A percentile compares a stretch with the other conserved stretches of the same genome.
Evolutionary conservation across 1,284 basidiomycete species (phyloP).

Genomic region (Ustilago xerochloae): DNA sequence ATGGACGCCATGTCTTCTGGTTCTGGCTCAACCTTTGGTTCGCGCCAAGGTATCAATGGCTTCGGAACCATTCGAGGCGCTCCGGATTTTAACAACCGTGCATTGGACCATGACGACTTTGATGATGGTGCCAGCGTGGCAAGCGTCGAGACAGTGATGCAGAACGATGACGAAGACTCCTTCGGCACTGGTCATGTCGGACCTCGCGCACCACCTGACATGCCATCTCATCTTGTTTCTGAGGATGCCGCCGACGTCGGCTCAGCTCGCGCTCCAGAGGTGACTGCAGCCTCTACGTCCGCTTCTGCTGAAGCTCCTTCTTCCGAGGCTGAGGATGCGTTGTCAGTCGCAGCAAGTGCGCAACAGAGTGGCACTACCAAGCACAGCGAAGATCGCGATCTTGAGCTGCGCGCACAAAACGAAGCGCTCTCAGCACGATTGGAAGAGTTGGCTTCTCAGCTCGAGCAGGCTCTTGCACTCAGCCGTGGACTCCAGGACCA

Average conservation of each 20-base stretch:
- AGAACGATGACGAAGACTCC: slow-evolving; percentile 20
- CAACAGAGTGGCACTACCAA: slow-evolving; percentile 12
- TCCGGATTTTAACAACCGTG: not conserved
- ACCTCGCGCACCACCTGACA: slow-evolving; percentile 54
- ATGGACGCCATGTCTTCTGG: slow-evolving; percentile 46
- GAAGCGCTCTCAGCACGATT: slow-evolving; percentile 80
- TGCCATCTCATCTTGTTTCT: slow-evolving; percentile 36
- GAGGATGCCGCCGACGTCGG: slow-evolving; percentile 28
- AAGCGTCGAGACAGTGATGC: slow-evolving; percentile 61
- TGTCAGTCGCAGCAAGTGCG: slow-evolving; percentile 6
- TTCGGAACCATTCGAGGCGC: slow-evolving; percentile 28
- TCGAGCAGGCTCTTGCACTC: slow-evolving; percentile 81
- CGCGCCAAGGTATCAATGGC: slow-evolving; percentile 23
- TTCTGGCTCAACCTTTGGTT: slow-evolving; percentile 8
- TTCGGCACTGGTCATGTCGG: slow-evolving; percentile 37
- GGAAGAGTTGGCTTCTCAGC: slow-evolving; percentile 77
- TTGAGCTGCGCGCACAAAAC: slow-evolving; percentile 70
- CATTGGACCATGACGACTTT: slow-evolving; percentile 39
- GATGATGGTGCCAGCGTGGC: slow-evolving; percentile 63
- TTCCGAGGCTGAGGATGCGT: not conserved
- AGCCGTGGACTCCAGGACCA: slow-evolving; percentile 81
- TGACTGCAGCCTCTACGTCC: not conserved
- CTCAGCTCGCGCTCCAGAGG: slow-evolving; percentile 11
- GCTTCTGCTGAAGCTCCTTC: not conserved
- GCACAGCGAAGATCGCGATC: slow-evolving; percentile 44